Base-by-base conservation (phyloP, 2,329 filamentous ascomycete genomes). In the Cladosporium austrohemisphaericum region DNA sequence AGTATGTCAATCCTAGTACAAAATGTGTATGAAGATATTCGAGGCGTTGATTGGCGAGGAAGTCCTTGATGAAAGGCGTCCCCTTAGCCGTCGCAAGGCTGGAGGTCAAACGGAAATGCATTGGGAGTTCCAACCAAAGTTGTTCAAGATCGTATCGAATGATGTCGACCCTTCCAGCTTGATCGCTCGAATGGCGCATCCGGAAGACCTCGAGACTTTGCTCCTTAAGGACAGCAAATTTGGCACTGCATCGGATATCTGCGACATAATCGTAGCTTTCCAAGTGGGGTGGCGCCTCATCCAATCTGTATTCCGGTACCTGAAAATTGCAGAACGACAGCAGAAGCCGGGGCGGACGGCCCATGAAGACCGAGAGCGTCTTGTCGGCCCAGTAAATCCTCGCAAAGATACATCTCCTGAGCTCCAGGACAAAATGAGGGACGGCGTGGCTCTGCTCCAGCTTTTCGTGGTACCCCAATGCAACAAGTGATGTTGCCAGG, bases 311-410 rank as follows among this genome's bases (percentile, higher is more conserved):
- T 4, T 29, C 18, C 9, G 44, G 44, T 4, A 37, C 52, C 5
- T 65, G 59, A 9, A 74, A 64, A 3, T 61, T 61, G 55, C 72
- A 74, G 50, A 68, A 75, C 31, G 67, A 65, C 29, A 68, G 63
- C n/a, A 66, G 66, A 31, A 77, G 69, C 2, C 74, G 65, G 3
- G 73, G 72, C 3, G 75, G 75, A 2, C 75, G 66, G 3, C 75
- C 75, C n/a, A 76, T 67, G 45, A 77, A 77, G 1, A 75, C 71
- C 1, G 73, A 69, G 6, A 76, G 59, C 32, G 68, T 71, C 49
- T 76, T 77, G 49, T 77, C 75, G 4, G 68, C 68, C 5, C 69
- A 70, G 47, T 74, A 77, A 5, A 66, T 65, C 1, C 68, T 63
- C 4, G 68, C 68, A 51, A 76, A 75, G 5, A 67, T 67, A 2